Conservation (phyloP, 169 alveolate genomes). For the Eimeria acervulina region DNA sequence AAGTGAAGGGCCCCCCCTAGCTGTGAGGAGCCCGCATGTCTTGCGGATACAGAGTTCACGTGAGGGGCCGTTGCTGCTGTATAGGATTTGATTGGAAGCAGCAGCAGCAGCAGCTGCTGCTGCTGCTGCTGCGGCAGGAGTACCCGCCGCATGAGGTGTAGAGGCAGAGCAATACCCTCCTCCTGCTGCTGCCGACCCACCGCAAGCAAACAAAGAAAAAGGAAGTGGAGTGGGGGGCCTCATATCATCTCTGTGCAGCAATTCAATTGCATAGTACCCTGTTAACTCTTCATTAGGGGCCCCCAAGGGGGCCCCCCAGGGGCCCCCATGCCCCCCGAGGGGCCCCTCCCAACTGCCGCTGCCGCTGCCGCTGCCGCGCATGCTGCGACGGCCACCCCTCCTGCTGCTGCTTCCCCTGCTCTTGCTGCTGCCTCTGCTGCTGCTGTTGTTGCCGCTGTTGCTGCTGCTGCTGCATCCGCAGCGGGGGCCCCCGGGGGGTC, state of each 20-base stretch:
- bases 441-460: not conserved
- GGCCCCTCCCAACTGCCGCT: conserved; percentile 8
- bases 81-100: not conserved
- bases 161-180: not conserved
- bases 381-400: not conserved
- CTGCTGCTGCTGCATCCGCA: conserved; percentile 16
- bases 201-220: not conserved
- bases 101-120: not conserved
- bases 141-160: not conserved
- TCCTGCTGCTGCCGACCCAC: conserved; percentile 4
- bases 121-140: not conserved
- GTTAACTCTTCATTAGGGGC: not conserved
- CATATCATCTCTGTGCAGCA: conserved; percentile 2
- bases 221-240: conserved; percentile 47
- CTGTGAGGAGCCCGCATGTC: not conserved
- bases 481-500: conserved; percentile 62
- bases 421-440: conserved; percentile 20
- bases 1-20: not conserved
- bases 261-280: not conserved
- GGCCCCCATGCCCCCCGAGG: too few species aligned
- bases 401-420: conserved; percentile 30
- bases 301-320: conserved; percentile 47
- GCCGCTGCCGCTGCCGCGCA: conserved; percentile 1
- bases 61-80: conserved; percentile 16
- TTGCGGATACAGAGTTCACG: conserved; percentile 1